Evolutionary conservation across 257 asterid species (phyloP).

Genomic region (Thymus mandschuricus): DNA sequence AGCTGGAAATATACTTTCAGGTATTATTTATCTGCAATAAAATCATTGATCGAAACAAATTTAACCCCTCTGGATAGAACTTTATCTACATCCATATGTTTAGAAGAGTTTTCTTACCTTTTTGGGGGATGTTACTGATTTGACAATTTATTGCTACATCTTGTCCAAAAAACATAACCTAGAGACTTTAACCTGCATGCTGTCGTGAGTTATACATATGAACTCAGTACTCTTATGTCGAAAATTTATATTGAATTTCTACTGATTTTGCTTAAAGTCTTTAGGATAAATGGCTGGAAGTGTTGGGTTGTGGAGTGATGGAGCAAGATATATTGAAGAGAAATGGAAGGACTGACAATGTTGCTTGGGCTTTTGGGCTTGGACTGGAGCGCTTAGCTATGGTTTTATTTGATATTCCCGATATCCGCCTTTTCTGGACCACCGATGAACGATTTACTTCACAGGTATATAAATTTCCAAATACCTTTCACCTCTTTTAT

Average conservation of each 20-base stretch:
- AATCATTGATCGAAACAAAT: too few species aligned
- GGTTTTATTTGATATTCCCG: constrained; percentile 96
- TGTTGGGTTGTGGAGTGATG: constrained; percentile 96
- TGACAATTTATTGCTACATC: too few species aligned
- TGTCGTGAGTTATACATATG: background rate
- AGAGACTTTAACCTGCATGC: too few species aligned
- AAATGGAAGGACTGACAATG: constrained; percentile 64
- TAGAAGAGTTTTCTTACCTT: background rate
- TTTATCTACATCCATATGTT: constrained; percentile 7
- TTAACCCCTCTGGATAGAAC: background rate
- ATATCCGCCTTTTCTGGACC: constrained; percentile 95
- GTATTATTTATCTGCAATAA: constrained; percentile 33
- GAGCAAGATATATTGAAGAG: constrained; percentile 93
- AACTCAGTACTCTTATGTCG: background rate
- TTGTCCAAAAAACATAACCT: too few species aligned
- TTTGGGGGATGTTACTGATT: constrained; percentile 11
- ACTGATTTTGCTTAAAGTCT: constrained; percentile 36
- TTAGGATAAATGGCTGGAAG: constrained; percentile 96
- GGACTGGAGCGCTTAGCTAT: constrained; percentile 95
- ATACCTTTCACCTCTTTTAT: background rate
- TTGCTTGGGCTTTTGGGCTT: constrained; percentile 99
- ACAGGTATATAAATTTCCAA: constrained; percentile 55
- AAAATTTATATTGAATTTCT: constrained; percentile 11
- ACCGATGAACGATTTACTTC: constrained; percentile 92
- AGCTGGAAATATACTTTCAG: constrained; percentile 45